Percentiles rank a stretch among this genome's conserved stretches.
Conservation (phyloP, 2,329 filamentous ascomycete genomes). For the Escovopsis weberi region DNA sequence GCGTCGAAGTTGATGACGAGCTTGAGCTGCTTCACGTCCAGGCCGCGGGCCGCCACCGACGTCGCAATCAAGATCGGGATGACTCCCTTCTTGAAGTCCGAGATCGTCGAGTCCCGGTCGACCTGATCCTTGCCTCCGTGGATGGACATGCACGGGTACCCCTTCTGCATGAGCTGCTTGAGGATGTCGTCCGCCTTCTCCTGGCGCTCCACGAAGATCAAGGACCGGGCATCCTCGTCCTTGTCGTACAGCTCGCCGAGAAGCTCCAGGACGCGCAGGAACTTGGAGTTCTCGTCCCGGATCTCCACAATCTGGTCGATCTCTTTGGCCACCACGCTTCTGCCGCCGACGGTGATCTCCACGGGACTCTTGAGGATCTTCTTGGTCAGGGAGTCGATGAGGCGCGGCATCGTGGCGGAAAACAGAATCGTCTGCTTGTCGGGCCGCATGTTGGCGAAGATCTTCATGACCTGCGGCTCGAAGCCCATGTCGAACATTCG, state of each 20-base stretch:
- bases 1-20: slow-evolving; percentile 93
- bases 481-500: slow-evolving; percentile 99
- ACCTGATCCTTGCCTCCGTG: slow-evolving; percentile 90
- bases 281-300: slow-evolving; percentile 68
- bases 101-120: slow-evolving; percentile 81
- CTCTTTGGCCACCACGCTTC: slow-evolving; percentile 74
- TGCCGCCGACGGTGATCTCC: slow-evolving; percentile 84
- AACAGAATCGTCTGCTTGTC: slow-evolving; percentile 91
- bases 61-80: slow-evolving; percentile 87
- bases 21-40: slow-evolving; percentile 93
- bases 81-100: slow-evolving; percentile 84
- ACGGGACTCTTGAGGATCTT: slow-evolving; percentile 77
- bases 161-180: slow-evolving; percentile 66
- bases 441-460: slow-evolving; percentile 80
- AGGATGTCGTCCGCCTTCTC: slow-evolving; percentile 74
- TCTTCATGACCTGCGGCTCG: slow-evolving; percentile 94
- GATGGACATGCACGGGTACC: slow-evolving; percentile 84
- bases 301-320: slow-evolving; percentile 92
- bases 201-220: slow-evolving; percentile 88
- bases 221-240: slow-evolving; percentile 76
- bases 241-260: slow-evolving; percentile 74
- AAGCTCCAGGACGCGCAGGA: slow-evolving; percentile 68
- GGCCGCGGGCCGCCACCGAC: slow-evolving; percentile 82
- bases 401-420: slow-evolving; percentile 88
- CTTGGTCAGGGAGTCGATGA: slow-evolving; percentile 80